Base-by-base conservation (phyloP, 371 early-diverging fungal genomes). In the Fennellomyces sp. region DNA sequence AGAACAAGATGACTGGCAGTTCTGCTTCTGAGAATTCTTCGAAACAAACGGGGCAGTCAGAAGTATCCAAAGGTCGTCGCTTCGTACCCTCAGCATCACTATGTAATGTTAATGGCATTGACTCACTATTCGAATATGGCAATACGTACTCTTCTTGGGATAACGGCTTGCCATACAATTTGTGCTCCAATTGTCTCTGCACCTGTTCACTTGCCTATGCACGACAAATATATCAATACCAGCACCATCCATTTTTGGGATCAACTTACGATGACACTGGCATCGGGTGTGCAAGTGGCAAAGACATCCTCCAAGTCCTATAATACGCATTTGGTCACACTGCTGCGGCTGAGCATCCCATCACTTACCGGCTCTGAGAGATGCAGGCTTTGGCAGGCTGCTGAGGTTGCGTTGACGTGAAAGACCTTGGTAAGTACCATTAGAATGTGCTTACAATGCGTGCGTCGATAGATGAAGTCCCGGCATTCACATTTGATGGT, bases 31-130 rank as follows among this genome's bases (percentile, higher is more conserved):
- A 63, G 45, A 76, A 76, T 19, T 51, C 60, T 50, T 76, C 77
- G 38, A 70, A 76, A 31, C 77, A 76, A 10, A 76, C 66, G 11
- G 77, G 77, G 36, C 77, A 76, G 28, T 76, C 77, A 0, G 73
- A 69, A 0, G 61, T 66, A 52, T 68, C 68, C 38, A 76, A 42
- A 13, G 77, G 62, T n/a, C 70, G 70, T 27, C 70, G 64, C 33
- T 36, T 58, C 3, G 21, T 10, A 38, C 51, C 23, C 39, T 21
- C 45, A 1, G 10, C 23, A 45, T 21, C 23, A 3, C 23, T 21
- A 13, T 38, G n/a, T 1, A 25, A 21, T 38, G 12, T 17, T n/a
- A 41, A 27, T 27, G 21, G 29, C 27, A 11, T 11, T 5, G 42
- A 19, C 5, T 25, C 41, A 23, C 11, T 5, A 12, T 10, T 17